Base-by-base conservation (phyloP, 352 stramenopile species). In the Phytophthora brassicae region DNA sequence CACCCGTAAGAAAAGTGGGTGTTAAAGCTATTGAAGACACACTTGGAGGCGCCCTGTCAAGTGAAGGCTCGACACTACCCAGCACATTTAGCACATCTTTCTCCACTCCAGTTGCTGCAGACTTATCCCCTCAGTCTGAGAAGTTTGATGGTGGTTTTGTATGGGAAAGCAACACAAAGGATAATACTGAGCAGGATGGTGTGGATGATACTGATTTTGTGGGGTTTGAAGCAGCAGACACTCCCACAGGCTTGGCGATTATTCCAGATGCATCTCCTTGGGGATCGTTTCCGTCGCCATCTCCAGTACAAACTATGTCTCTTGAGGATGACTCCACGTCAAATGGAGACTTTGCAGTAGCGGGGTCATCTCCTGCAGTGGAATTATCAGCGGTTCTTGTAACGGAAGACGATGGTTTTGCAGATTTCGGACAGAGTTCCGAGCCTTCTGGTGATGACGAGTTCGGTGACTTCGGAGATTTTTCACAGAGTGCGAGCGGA, bases 401-500 rank as follows among this genome's bases (percentile, higher is more conserved):
- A 22, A n/a, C 19, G 44, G 48, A 56, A 11, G 19, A 64, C 35
- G 66, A 79, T 26, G 68, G 47, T 16, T 79, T 84, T 56, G 74
- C 57, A 12, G 72, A 81, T 17, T 86, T 86, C 67, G 45, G 28
- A 11, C 56, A 79, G 20, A 74, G 45, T 44, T 50, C 55, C 3
- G 50, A 51, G 17, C 23, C 33, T 13, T 20, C 31, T 31, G 57
- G 20, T 49, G 43, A 56, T 9, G 46, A 54, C 3, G 49, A 65
- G 9, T 75, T 79, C 50, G 73, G 67, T 22, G 55, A 70, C 14
- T 78, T 75, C 39, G 74, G 79, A 36, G 65, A 75, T 28, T 86
- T 84, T 63, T 56, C 64, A 7, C 62, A 70, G 52, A 72, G 52
- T 29, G 55, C 55, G 38, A 20, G 16, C 23, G 57, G 4, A 12